These are phyloP conservation scores for Triticum monococcum DNA, from an alignment of 176 grass and related monocot genomes.

Conservation along the genomic window DNA sequence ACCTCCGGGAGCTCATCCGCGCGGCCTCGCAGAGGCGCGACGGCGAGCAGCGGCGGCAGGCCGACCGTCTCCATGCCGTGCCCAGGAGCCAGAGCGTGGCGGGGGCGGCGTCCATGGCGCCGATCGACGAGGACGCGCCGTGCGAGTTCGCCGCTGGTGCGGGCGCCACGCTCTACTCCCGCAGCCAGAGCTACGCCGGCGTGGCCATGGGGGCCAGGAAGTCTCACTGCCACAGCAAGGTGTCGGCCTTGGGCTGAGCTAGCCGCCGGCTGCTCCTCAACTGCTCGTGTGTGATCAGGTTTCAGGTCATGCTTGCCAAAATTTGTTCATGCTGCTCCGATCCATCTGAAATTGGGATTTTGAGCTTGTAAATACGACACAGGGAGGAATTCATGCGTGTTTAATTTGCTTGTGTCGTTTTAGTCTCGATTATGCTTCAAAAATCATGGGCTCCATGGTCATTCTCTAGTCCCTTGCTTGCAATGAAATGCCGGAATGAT, in stretches of 20 bases:
- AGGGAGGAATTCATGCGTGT: neutral
- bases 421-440: neutral
- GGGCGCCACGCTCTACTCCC: neutral
- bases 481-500: neutral
- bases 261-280: neutral
- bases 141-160: conserved; percentile 33
- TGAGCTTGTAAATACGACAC: conserved; percentile 7
- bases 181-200: conserved; percentile 47
- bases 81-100: conserved; percentile 48
- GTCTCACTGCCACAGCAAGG: conserved; percentile 12
- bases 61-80: conserved; percentile 3
- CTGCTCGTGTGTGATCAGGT: neutral
- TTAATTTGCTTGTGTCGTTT: neutral
- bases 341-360: neutral
- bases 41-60: neutral
- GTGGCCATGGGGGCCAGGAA: neutral
- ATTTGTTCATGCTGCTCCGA: neutral
- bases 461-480: neutral
- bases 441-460: neutral
- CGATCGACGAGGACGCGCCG: conserved; percentile 55
- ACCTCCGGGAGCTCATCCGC: conserved; percentile 49
- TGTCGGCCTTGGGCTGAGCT: conserved; percentile 17
- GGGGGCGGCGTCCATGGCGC: conserved; percentile 35
- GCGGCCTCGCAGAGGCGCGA: conserved; percentile 36
- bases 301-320: neutral